Evolutionary conservation across 225 moss, liverwort and hornwort species (phyloP).

Genomic region (Sphagnum tenellum): DNA sequence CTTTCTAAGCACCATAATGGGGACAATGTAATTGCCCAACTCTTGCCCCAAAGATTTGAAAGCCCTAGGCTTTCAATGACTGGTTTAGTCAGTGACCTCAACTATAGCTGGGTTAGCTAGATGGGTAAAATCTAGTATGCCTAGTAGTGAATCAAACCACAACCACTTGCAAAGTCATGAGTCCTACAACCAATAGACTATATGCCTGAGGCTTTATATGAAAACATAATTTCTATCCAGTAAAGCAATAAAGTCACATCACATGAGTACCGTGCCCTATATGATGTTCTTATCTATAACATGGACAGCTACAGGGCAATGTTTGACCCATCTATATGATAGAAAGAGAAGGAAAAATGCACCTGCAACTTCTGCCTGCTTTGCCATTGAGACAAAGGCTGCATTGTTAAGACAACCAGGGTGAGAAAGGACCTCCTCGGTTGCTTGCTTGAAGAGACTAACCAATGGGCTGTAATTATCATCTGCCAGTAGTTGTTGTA

Average conservation of each 20-base stretch:
- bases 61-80: too few species aligned
- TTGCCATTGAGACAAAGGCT: slow-evolving; percentile 85
- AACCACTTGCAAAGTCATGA: too few species aligned
- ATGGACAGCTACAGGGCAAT: background rate
- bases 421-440: slow-evolving; percentile 53
- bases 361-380: slow-evolving; percentile 99
- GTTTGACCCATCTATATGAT: background rate
- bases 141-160: too few species aligned
- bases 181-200: too few species aligned
- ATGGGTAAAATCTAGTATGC: too few species aligned
- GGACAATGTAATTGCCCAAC: too few species aligned
- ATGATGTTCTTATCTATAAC: background rate
- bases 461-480: slow-evolving; percentile 90
- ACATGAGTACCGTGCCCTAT: background rate
- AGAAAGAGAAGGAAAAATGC: slow-evolving; percentile 2
- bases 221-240: background rate
- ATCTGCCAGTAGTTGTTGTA: slow-evolving; percentile 92
- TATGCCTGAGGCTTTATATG: too few species aligned
- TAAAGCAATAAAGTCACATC: background rate
- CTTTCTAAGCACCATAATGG: too few species aligned
- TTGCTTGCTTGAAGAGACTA: slow-evolving; percentile 82
- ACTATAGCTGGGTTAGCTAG: too few species aligned
- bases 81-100: too few species aligned
- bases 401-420: slow-evolving; percentile 45
- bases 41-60: too few species aligned